A percentile compares a stretch with the other conserved stretches of the same genome.
These are phyloP conservation scores for Macadamia integrifolia DNA, from an alignment of 164 flowering plant species.

Conservation along the genomic window DNA sequence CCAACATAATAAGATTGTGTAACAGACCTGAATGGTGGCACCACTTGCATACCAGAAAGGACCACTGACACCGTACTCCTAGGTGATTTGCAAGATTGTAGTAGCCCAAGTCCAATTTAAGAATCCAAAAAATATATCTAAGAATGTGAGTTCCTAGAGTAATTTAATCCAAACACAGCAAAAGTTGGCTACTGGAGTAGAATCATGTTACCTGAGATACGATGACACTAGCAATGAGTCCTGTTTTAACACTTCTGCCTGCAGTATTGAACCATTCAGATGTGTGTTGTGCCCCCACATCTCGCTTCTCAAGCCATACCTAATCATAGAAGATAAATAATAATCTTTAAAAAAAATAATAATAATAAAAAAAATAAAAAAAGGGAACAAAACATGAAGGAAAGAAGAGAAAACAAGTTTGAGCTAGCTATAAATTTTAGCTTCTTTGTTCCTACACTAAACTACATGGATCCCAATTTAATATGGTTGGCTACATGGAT, in stretches of 20 bases:
- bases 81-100: constrained; percentile 92
- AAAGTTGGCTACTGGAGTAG: background rate
- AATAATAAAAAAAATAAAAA: too few relatives aligned
- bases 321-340: constrained; percentile 8
- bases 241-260: constrained; percentile 90
- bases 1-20: background rate
- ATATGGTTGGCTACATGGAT: too few relatives aligned
- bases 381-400: background rate
- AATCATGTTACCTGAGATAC: constrained; percentile 72
- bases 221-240: constrained; percentile 93
- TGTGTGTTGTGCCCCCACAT: constrained; percentile 79
- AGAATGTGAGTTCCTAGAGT: background rate
- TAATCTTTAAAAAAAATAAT: too few relatives aligned
- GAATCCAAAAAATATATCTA: background rate
- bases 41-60: constrained; percentile 99
- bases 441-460: too few relatives aligned
- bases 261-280: constrained; percentile 99
- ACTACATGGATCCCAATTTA: too few relatives aligned
- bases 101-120: constrained; percentile 98
- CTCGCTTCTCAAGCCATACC: constrained; percentile 95
- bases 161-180: background rate
- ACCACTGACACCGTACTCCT: constrained; percentile 95
- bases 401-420: background rate
- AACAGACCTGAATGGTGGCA: constrained; percentile 78
- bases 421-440: too few relatives aligned